Percentiles rank a stretch among this genome's conserved stretches.
phyloP scores from a whole-genome alignment of 2,329 filamentous ascomycete genomes.

The Colletotrichum melonis region DNA sequence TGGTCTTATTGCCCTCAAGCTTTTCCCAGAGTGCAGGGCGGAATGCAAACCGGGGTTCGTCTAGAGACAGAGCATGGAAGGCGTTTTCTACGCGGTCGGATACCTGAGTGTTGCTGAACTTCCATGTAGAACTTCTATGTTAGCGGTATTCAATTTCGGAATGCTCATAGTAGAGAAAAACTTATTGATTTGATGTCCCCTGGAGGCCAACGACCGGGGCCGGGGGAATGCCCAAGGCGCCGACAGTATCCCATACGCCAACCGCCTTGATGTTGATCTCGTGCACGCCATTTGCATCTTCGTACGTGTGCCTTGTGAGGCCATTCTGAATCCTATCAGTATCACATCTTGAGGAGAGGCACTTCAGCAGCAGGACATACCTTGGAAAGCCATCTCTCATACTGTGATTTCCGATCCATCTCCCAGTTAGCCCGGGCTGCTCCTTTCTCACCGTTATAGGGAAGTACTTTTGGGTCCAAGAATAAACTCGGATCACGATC shows the following conservation, averaged over 20 bases:
- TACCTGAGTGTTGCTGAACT: slow-evolving; percentile 64
- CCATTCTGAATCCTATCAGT: background rate
- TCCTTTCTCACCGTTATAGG: slow-evolving; percentile 52
- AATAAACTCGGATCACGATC: slow-evolving; percentile 59
- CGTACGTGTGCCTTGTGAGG: slow-evolving; percentile 51
- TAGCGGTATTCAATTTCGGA: slow-evolving; percentile 38
- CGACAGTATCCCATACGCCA: slow-evolving; percentile 57
- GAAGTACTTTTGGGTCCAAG: slow-evolving; percentile 59
- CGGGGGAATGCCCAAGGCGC: slow-evolving; percentile 55
- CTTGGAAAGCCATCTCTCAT: slow-evolving; percentile 56
- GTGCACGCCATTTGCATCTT: slow-evolving; percentile 46
- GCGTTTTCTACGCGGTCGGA: slow-evolving; percentile 65
- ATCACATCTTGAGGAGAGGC: background rate
- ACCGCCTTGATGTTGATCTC: slow-evolving; percentile 47
- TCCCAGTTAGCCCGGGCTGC: slow-evolving; percentile 39
- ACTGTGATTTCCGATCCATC: slow-evolving; percentile 38
- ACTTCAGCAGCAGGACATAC: slow-evolving; percentile 39
- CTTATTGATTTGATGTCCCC: slow-evolving; percentile 54
- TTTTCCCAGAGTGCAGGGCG: slow-evolving; percentile 65
- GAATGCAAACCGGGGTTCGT: slow-evolving; percentile 66
- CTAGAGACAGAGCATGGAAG: slow-evolving; percentile 69
- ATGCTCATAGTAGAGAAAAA: slow-evolving; percentile 56
- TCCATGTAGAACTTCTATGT: slow-evolving; percentile 42
- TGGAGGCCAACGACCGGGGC: slow-evolving; percentile 10
- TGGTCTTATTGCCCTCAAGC: slow-evolving; percentile 50